A percentile compares a stretch with the other conserved stretches of the same genome.
phyloP scores from a whole-genome alignment of 805 yeast genomes.

The Yarrowia bubula region DNA sequence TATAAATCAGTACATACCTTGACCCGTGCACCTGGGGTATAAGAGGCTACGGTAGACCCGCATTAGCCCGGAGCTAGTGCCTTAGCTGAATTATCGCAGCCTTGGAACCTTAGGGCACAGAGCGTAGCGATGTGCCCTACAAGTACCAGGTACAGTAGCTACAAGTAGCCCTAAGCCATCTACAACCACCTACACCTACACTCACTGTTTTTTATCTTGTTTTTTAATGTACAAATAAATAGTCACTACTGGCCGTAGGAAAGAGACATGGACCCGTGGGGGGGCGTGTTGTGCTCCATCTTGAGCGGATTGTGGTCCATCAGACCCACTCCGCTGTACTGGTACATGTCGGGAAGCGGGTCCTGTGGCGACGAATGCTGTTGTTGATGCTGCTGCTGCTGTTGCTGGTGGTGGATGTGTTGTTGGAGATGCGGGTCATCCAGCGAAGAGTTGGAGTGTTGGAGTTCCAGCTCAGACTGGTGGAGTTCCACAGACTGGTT shows the following conservation, averaged over 20 bases:
- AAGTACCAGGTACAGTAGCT: too few relatives aligned
- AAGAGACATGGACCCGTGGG: not conserved
- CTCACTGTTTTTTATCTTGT: too few relatives aligned
- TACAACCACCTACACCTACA: not conserved
- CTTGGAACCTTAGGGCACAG: too few relatives aligned
- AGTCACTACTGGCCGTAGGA: not conserved
- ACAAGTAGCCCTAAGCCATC: not conserved
- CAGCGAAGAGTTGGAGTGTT: too few relatives aligned
- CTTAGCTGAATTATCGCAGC: constrained; percentile 2
- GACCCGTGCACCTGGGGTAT: not conserved
- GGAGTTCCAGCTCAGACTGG: too few relatives aligned
- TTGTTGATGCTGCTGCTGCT: not conserved
- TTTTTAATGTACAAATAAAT: too few relatives aligned
- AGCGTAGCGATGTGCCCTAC: too few relatives aligned
- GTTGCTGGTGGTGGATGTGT: constrained; percentile 1
- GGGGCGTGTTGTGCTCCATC: not conserved
- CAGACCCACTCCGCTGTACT: not conserved
- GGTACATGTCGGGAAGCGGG: constrained; percentile 2
- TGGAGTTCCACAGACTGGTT: too few relatives aligned
- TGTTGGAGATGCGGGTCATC: constrained; percentile 8
- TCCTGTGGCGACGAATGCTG: not conserved
- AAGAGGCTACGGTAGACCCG: not conserved
- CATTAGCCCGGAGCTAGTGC: constrained; percentile 9
- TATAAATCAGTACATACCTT: not conserved
- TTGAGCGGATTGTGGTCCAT: not conserved